Conservation (phyloP, 2,329 filamentous ascomycete species). For the Epichloe aotearoae region DNA sequence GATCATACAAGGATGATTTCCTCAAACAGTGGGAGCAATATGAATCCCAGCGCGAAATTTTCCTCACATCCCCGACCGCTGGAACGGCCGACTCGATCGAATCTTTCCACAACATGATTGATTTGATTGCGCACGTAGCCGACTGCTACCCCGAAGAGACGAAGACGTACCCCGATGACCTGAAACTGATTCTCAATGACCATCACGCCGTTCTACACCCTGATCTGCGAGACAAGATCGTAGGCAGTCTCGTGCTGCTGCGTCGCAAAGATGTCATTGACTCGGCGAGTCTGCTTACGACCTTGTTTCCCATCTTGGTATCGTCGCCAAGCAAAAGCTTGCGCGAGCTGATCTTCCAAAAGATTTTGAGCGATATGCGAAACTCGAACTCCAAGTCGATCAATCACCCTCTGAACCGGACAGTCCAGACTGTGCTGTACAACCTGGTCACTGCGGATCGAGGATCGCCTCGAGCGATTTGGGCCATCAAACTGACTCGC, state of each 20-base stretch:
- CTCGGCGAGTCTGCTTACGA: slow-evolving; percentile 70
- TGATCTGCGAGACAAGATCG: slow-evolving; percentile 86
- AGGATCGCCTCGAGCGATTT: slow-evolving; percentile 73
- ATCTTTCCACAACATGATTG: slow-evolving; percentile 80
- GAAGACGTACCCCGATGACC: slow-evolving; percentile 60
- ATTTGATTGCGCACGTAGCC: slow-evolving; percentile 85
- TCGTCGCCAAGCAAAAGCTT: slow-evolving; percentile 86
- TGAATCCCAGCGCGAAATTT: slow-evolving; percentile 81
- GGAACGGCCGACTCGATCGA: slow-evolving; percentile 67
- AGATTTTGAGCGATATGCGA: slow-evolving; percentile 83
- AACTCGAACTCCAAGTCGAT: slow-evolving; percentile 75
- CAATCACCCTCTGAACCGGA: slow-evolving; percentile 87
- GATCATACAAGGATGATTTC: slow-evolving; percentile 84
- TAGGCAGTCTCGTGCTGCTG: slow-evolving; percentile 76
- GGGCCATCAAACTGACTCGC: slow-evolving; percentile 89
- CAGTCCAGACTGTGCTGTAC: slow-evolving; percentile 84
- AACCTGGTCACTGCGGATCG: slow-evolving; percentile 82
- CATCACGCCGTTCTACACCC: slow-evolving; percentile 75
- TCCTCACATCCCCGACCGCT: slow-evolving; percentile 68
- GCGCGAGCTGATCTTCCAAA: slow-evolving; percentile 68
- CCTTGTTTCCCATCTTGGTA: slow-evolving; percentile 86
- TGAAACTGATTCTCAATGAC: slow-evolving; percentile 66
- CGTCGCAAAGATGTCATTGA: slow-evolving; percentile 87
- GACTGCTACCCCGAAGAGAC: slow-evolving; percentile 85
- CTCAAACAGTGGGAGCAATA: slow-evolving; percentile 82